Evolutionary conservation across 2,329 filamentous ascomycete genomes (phyloP), one percentile per base, ranked within the genome.

Genomic region (Parasarocladium wereldwijsianum): DNA sequence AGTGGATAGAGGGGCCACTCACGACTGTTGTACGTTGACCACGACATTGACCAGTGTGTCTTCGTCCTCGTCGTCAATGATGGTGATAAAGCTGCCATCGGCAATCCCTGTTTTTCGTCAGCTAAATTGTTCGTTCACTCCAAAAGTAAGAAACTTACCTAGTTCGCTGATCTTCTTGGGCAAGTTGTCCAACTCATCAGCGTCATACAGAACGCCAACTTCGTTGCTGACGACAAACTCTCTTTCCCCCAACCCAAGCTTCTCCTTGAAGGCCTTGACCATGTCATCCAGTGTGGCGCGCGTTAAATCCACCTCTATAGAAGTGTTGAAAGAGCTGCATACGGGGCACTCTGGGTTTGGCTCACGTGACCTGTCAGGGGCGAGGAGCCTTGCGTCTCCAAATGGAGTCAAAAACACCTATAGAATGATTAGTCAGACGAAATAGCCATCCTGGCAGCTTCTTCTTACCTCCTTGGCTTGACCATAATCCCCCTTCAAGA

Each of bases 181-280:
- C 1, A 96, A 58, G 43, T 94, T 92, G 34, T 92, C 82, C 4
- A 83, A 83, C 44, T 93, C 72, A 33, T 96, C 90, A 1, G 76
- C 70, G 43, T 96, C 90, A 43, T 93, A 96, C 24, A 96, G 64
- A n/a, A 86, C 63, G 29, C 77, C 77, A 8, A 68, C 61, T 6
- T 84, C 76, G 34, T 70, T 84, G 45, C 69, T 79, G 34, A 96
- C 59, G 4, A 76, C 77, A 38, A 96, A 71, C 31, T 93, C 85
- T 34, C 62, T 68, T 17, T 85, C 75, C 5, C 75, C 72, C 45
- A 90, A 94, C 4, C 76, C 76, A 3, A 94, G 58, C 38, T 83
- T 63, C 4, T 58, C 41, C 38, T 71, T 73, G 24, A 93, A 66
- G 25, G 70, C 68, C 29, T 90, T 70, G 0, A 96, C 77, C 3